Conservation (phyloP, 176 grass and related monocot genomes). For the Musa troglodytarum region DNA sequence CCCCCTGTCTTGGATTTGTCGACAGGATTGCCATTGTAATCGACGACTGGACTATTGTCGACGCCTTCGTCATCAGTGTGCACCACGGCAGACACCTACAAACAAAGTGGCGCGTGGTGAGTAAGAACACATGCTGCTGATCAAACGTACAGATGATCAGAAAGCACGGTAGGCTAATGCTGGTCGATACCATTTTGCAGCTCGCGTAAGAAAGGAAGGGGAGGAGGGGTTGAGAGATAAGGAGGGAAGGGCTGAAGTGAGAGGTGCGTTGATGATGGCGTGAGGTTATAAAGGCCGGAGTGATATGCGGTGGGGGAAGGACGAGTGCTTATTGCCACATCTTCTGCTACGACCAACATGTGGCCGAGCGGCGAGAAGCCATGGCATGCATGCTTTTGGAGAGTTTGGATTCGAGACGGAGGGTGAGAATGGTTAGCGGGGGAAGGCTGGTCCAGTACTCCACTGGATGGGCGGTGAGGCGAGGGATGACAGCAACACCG, state of each 20-base stretch:
- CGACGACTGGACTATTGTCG: slow-evolving; percentile 26
- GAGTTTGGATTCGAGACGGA: background rate
- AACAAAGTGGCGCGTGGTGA: background rate
- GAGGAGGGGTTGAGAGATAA: background rate
- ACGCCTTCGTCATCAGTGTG: slow-evolving; percentile 21
- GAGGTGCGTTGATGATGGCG: background rate
- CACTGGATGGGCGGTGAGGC: background rate
- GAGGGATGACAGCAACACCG: background rate
- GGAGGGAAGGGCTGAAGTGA: background rate
- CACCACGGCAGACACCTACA: slow-evolving; percentile 42
- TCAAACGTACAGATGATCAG: too few species aligned
- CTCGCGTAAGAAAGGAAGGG: background rate
- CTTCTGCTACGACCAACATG: background rate
- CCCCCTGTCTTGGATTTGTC: slow-evolving; percentile 73
- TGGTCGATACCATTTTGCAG: background rate
- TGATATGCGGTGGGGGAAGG: background rate
- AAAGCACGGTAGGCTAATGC: too few species aligned
- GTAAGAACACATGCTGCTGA: too few species aligned
- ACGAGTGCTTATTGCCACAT: background rate
- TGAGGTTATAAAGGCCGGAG: background rate
- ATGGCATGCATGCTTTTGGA: background rate
- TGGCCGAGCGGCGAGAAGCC: background rate
- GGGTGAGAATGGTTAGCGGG: background rate
- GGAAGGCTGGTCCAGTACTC: background rate
- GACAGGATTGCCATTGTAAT: slow-evolving; percentile 57